phyloP scores from a whole-genome alignment of 176 grass and related monocot genomes.

The Olyra latifolia region DNA sequence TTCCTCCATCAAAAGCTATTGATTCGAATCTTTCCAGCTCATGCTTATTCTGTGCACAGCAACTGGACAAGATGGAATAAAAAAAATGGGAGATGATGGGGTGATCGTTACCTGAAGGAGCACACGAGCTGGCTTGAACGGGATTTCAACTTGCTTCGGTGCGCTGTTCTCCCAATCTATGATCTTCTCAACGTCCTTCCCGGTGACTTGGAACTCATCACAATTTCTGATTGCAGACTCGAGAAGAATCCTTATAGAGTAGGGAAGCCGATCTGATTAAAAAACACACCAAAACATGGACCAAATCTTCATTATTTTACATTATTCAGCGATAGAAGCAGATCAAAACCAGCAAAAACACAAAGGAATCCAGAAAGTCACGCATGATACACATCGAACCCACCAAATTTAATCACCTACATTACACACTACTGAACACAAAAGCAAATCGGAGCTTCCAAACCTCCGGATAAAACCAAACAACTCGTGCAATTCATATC shows the following conservation, averaged over 20 bases:
- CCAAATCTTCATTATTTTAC: background rate
- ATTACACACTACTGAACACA: slow-evolving; percentile 3
- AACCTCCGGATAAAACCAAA: background rate
- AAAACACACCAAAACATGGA: background rate
- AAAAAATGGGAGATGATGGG: background rate
- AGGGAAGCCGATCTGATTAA: slow-evolving; percentile 75
- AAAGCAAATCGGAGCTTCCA: slow-evolving; percentile 9
- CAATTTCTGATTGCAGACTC: slow-evolving; percentile 97
- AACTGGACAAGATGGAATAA: slow-evolving; percentile 14
- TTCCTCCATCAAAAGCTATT: slow-evolving; percentile 40
- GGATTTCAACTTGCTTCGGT: slow-evolving; percentile 89
- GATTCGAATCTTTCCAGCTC: slow-evolving; percentile 31
- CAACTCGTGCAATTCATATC: background rate
- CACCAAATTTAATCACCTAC: background rate
- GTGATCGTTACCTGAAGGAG: slow-evolving; percentile 70
- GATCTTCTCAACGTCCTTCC: slow-evolving; percentile 93
- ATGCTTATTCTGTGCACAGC: slow-evolving; percentile 30
- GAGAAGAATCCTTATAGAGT: slow-evolving; percentile 91
- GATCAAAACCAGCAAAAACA: background rate
- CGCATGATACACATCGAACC: background rate
- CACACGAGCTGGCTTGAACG: slow-evolving; percentile 94
- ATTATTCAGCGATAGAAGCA: background rate
- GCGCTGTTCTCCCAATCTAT: slow-evolving; percentile 89
- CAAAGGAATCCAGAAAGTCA: background rate
- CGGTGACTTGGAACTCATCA: slow-evolving; percentile 93